Evolutionary conservation across 352 stramenopile genomes (phyloP), one percentile per base, ranked within the genome.

Genomic region (Phytopythium cucurbitacearum): DNA sequence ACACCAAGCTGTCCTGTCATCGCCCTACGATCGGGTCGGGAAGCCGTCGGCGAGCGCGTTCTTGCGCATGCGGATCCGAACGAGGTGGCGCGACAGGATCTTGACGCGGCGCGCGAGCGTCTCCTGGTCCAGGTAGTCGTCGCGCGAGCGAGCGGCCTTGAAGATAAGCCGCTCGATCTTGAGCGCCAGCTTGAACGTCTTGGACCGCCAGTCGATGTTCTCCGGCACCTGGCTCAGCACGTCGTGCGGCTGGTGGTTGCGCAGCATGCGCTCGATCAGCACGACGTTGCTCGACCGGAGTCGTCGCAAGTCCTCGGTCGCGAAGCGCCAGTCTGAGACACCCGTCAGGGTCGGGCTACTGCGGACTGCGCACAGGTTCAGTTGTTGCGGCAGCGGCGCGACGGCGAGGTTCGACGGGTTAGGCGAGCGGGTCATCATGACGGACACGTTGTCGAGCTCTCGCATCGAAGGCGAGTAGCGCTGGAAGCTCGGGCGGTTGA

Each of bases 81-180:
- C 72, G 21, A 87, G 68, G 51, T 82, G 71, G 32, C 70, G 72
- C 10, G 70, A 81, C 16, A 87, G 39, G 1, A 73, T 46, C 56
- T 84, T 78, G 2, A 87, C 76, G 28, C 76, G 73, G 34, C 55
- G 76, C 3, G 54, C 56, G 4, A 86, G 62, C 7, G 75, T 81
- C 46, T 69, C 53, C 37, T 80, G 67, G 59, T 83, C 60, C 51
- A 81, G 48, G 61, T 86, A 86, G 57, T 79, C 67, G 51, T 74
- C 69, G 3, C 67, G 62, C 13, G 75, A 80, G 35, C 63, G 69
- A 41, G 75, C 67, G 1, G 67, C 59, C 47, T 75, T 69, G 51
- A 86, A 86, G 55, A 86, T 77, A 50, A 86, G 72, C 1, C 72
- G 64, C 56, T 86, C 75, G 51, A 86, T 69, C 62, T 86, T 86